Percentiles rank a stretch among this genome's conserved stretches.
These are phyloP conservation scores for Venturia oleaginea DNA, from an alignment of 2,329 filamentous ascomycete genomes.

Conservation along the genomic window DNA sequence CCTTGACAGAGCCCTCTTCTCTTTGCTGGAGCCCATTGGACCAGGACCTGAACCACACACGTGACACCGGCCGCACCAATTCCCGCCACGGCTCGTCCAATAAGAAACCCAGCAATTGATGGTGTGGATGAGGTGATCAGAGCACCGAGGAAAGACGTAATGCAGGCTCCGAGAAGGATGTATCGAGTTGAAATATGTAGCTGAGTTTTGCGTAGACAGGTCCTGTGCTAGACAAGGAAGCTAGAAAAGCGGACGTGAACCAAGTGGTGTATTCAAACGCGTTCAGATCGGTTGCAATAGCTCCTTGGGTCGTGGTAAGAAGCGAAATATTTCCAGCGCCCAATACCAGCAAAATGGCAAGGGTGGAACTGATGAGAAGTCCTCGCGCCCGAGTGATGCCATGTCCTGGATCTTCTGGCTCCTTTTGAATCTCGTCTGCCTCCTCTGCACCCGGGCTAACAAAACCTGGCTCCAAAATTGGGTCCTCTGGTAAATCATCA, in stretches of 20 bases:
- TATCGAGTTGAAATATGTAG: conserved; percentile 62
- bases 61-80: conserved; percentile 63
- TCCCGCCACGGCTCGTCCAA: conserved; percentile 60
- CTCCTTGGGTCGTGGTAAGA: conserved; percentile 71
- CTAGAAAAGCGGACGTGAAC: conserved; percentile 72
- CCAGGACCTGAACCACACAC: conserved; percentile 63
- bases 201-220: conserved; percentile 65
- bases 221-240: conserved; percentile 49
- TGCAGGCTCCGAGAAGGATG: conserved; percentile 54
- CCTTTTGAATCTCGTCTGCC: neutral
- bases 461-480: neutral
- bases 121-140: conserved; percentile 54
- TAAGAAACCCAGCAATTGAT: conserved; percentile 54
- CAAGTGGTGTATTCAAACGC: conserved; percentile 66
- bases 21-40: conserved; percentile 62
- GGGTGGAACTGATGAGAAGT: neutral
- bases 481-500: conserved; percentile 3
- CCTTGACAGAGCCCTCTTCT: conserved; percentile 66
- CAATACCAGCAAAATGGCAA: conserved; percentile 8
- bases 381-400: conserved; percentile 4
- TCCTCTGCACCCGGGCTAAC: neutral
- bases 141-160: conserved; percentile 52
- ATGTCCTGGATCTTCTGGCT: neutral
- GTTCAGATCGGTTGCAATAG: conserved; percentile 65
- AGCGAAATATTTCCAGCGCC: conserved; percentile 62